A percentile compares a stretch with the other conserved stretches of the same genome.
Conservation (phyloP, 2,329 filamentous ascomycete species). For the Trichoderma koningii region DNA sequence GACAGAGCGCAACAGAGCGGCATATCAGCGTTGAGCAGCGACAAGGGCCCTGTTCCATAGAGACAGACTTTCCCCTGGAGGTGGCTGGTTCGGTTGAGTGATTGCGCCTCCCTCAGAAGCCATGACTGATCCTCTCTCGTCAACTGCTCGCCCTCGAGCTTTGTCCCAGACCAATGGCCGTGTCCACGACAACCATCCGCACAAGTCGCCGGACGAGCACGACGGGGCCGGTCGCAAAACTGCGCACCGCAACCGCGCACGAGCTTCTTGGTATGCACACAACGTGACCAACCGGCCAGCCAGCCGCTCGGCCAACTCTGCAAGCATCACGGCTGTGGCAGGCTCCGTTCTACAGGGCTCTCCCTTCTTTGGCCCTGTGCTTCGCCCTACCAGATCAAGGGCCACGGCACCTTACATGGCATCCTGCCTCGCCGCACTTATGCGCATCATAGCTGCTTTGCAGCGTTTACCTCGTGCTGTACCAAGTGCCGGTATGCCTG, state of each 20-base stretch:
- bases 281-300: not conserved
- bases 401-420: conserved; percentile 14
- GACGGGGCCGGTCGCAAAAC: not conserved
- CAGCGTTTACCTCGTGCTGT: conserved; percentile 11
- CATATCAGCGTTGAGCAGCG: not conserved
- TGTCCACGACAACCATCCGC: not conserved
- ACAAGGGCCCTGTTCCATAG: not conserved
- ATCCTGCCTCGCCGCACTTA: conserved; percentile 33
- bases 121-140: not conserved
- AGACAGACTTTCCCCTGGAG: not conserved
- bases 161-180: not conserved
- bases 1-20: not conserved
- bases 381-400: conserved; percentile 17
- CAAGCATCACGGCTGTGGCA: conserved; percentile 20
- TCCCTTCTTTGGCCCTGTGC: conserved; percentile 12
- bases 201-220: not conserved
- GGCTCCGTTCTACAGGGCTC: conserved; percentile 23
- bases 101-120: not conserved
- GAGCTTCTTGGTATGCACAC: too few species aligned
- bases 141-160: not conserved
- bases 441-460: conserved; percentile 43
- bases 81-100: not conserved
- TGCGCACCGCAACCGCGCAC: not conserved
- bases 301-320: conserved; percentile 10
- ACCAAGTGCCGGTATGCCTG: not conserved